These are phyloP conservation scores for Alternaria solani DNA, from an alignment of 2,329 filamentous ascomycete genomes.

Conservation along the genomic window DNA sequence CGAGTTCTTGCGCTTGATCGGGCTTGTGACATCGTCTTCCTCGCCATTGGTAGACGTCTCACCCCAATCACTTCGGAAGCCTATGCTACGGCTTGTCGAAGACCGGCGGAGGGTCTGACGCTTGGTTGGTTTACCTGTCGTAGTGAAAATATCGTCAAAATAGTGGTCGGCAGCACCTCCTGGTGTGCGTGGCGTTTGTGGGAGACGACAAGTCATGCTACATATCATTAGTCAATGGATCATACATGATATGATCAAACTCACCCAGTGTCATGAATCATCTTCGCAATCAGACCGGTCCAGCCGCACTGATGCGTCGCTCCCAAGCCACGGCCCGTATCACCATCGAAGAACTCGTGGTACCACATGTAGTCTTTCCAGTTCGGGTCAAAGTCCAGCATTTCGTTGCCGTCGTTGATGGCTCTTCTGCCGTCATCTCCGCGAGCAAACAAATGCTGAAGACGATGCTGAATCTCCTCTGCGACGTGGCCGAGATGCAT, in stretches of 20 bases:
- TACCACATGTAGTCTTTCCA: constrained; percentile 97
- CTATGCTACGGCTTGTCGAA: constrained; percentile 83
- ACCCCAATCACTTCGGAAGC: constrained; percentile 77
- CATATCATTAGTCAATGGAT: constrained; percentile 53
- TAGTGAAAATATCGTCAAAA: constrained; percentile 88
- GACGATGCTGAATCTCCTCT: constrained; percentile 91
- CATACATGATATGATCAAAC: constrained; percentile 44
- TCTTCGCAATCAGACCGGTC: constrained; percentile 93
- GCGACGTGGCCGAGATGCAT: constrained; percentile 97
- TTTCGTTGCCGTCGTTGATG: constrained; percentile 84
- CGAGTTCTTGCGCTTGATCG: constrained; percentile 52
- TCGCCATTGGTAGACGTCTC: constrained; percentile 53
- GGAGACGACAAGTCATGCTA: constrained; percentile 52
- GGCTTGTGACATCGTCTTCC: constrained; percentile 42
- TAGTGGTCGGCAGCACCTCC: constrained; percentile 86
- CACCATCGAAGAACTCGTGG: constrained; percentile 96
- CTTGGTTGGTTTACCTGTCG: constrained; percentile 52
- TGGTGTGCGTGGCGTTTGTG: constrained; percentile 90
- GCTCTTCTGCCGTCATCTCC: constrained; percentile 86
- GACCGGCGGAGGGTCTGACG: constrained; percentile 73
- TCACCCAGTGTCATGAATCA: constrained; percentile 98
- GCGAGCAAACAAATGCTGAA: constrained; percentile 89
- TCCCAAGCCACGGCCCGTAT: constrained; percentile 86
- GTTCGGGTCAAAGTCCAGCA: constrained; percentile 87
- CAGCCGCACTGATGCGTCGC: constrained; percentile 96